Percentiles rank a stretch among this genome's conserved stretches.
These are phyloP conservation scores for Pholiota molesta DNA, from an alignment of 768 basidiomycete genomes.

Conservation along the genomic window DNA sequence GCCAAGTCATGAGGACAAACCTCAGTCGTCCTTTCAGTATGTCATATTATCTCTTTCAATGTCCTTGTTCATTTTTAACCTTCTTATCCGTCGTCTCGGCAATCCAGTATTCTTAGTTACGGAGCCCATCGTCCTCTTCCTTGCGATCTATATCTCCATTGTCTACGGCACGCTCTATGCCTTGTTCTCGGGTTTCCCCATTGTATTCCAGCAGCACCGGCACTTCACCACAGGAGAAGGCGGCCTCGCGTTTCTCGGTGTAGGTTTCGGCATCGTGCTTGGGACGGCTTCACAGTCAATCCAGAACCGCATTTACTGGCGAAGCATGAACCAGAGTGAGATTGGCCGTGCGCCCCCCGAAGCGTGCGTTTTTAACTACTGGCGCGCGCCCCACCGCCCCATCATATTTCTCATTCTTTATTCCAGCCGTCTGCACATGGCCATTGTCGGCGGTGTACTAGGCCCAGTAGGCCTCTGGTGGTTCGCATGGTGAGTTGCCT, in stretches of 20 bases:
- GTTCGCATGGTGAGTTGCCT: conserved; percentile 58
- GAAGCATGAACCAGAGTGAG: conserved; percentile 48
- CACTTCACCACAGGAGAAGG: conserved; percentile 55
- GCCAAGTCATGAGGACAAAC: conserved; percentile 47
- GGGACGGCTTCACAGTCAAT: conserved; percentile 56
- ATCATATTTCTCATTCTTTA: conserved; percentile 7
- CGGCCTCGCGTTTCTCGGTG: conserved; percentile 66
- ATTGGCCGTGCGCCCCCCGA: conserved; percentile 61
- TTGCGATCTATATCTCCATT: conserved; percentile 62
- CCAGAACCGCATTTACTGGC: conserved; percentile 56
- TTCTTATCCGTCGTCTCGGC: not conserved
- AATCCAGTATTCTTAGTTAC: conserved; percentile 56
- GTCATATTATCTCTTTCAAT: conserved; percentile 21
- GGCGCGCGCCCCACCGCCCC: not conserved
- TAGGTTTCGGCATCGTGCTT: conserved; percentile 58
- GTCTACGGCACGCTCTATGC: conserved; percentile 67
- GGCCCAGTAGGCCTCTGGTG: conserved; percentile 64
- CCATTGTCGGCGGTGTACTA: conserved; percentile 53
- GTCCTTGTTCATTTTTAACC: not conserved
- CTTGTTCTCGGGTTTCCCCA: conserved; percentile 64
- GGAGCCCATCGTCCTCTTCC: conserved; percentile 63
- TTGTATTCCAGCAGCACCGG: conserved; percentile 57
- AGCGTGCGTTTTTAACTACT: conserved; percentile 41
- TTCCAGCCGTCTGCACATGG: conserved; percentile 58
- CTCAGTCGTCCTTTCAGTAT: conserved; percentile 59